Base-by-base conservation (phyloP, 2,329 filamentous ascomycete genomes). In the Fonsecaea nubica region DNA sequence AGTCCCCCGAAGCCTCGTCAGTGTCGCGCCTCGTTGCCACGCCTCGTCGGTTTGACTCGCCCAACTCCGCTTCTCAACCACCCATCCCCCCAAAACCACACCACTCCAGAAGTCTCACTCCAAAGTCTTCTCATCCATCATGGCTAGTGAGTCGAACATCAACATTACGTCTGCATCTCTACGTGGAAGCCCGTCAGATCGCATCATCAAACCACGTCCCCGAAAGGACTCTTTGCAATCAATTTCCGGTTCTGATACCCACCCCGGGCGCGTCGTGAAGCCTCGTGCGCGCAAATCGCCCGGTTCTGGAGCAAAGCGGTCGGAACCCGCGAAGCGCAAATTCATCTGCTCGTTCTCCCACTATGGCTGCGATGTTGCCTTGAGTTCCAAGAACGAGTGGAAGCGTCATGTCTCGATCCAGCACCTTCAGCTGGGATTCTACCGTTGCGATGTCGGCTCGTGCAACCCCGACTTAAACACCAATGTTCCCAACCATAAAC, bases 351-450 rank as follows among this genome's bases (percentile, higher is more conserved):
- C 92, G 63, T 93, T 97, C 76, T 82, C 86, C 33, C 89, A 87
- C 63, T 95, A 93, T 65, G 91, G 90, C 38, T 98, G 94, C 79
- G 72, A 72, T 0, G 87, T 89, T 2, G 88, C 85, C 0, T 96
- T 97, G 74, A 85, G 86, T 3, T 89, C 86, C 72, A 97, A 96
- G 80, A 97, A 97, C 76, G 93, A 97, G 77, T 97, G 94, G 94
- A 97, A 97, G 78, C 88, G 94, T 0, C 94, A 98, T 76, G 87
- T 95, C 74, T 82, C 84, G 36, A 91, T 90, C 0, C 91, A 96
- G 75, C 94, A 98, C 75, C 82, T 97, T 25, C 86, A 89, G 62
- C 82, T 92, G 3, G 81, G 86, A 53, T 91, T 89, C 78, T 97
- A 90, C 87, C 83, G 90, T 64, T 98, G 93, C 79, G 85, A 89